A percentile compares a stretch with the other conserved stretches of the same genome.
Evolutionary conservation across 2,329 filamentous ascomycete genomes (phyloP).

Genomic region (Colletotrichum falcatum): DNA sequence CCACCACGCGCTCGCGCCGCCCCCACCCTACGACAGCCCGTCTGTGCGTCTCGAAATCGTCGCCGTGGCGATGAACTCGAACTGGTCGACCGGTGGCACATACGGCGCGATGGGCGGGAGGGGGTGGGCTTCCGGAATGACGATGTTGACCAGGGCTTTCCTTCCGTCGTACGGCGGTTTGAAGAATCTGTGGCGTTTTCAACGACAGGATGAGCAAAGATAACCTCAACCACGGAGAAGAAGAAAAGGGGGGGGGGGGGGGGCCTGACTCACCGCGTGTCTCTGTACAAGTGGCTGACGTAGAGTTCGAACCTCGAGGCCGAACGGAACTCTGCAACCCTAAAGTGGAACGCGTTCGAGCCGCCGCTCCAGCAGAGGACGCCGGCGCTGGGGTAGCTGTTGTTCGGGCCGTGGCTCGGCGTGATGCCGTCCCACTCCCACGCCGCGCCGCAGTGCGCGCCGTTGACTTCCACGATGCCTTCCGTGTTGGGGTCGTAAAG

Average conservation of each 20-base stretch:
- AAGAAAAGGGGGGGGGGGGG: too few species aligned
- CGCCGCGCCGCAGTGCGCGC: conserved; percentile 40
- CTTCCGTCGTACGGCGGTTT: conserved; percentile 23
- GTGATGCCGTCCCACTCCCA: conserved; percentile 46
- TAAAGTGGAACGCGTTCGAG: conserved; percentile 37
- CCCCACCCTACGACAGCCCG: conserved; percentile 33
- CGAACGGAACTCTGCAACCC: conserved; percentile 35
- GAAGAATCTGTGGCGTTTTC: conserved; percentile 16
- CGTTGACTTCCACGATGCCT: conserved; percentile 38
- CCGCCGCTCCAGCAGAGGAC: conserved; percentile 33
- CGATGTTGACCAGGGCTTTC: conserved; percentile 34
- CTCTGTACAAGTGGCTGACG: conserved; percentile 37
- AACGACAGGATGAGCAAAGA: conserved; percentile 9
- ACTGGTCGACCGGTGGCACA: conserved; percentile 32
- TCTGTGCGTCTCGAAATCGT: conserved; percentile 39
- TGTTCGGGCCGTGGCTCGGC: conserved; percentile 45
- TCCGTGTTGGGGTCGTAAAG: conserved; percentile 42
- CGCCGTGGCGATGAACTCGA: conserved; percentile 38
- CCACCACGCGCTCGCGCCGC: not conserved
- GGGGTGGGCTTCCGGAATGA: conserved; percentile 29
- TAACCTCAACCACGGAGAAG: not conserved
- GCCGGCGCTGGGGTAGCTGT: conserved; percentile 39
- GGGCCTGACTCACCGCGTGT: conserved; percentile 39
- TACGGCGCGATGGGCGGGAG: conserved; percentile 22
- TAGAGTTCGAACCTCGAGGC: conserved; percentile 38